A percentile compares a stretch with the other conserved stretches of the same genome.
Evolutionary conservation across 1,284 basidiomycete genomes (phyloP).

Genomic region (Golubevia pallescens): DNA sequence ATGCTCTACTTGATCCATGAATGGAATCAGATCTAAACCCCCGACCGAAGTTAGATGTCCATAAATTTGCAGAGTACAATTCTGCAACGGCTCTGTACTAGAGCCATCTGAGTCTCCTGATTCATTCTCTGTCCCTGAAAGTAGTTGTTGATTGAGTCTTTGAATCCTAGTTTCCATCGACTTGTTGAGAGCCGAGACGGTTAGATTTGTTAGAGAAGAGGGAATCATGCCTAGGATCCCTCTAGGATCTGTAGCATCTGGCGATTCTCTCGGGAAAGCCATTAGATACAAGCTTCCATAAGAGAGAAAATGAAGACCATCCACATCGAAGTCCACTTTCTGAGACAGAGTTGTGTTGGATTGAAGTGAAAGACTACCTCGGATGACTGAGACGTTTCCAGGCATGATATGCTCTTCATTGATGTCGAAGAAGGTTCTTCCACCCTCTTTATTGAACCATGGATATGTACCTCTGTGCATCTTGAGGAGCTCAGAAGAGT

Average conservation of each 20-base stretch:
- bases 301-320: slow-evolving; percentile 28
- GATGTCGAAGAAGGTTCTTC: slow-evolving; percentile 6
- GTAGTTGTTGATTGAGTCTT: slow-evolving; percentile 23
- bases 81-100: slow-evolving; percentile 9
- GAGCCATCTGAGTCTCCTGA: background rate
- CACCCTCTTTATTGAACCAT: no score
- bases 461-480: no score
- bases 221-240: slow-evolving; percentile 20
- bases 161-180: slow-evolving; percentile 25
- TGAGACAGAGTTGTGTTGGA: background rate
- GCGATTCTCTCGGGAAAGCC: slow-evolving; percentile 15
- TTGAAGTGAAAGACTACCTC: slow-evolving; percentile 20
- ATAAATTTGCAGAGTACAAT: slow-evolving; percentile 33
- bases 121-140: slow-evolving; percentile 17
- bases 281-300: slow-evolving; percentile 26
- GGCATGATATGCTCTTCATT: slow-evolving; percentile 21
- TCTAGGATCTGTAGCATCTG: slow-evolving; percentile 14
- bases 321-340: slow-evolving; percentile 20
- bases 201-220: slow-evolving; percentile 14
- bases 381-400: slow-evolving; percentile 28
- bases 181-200: slow-evolving; percentile 28
- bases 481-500: no score
- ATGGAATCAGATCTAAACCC: background rate
- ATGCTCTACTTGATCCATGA: slow-evolving; percentile 17
- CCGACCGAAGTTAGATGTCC: slow-evolving; percentile 25